Evolutionary conservation across 257 asterid species (phyloP), one percentile per base, ranked within the genome.

Genomic region (Salvia miltiorrhiza): DNA sequence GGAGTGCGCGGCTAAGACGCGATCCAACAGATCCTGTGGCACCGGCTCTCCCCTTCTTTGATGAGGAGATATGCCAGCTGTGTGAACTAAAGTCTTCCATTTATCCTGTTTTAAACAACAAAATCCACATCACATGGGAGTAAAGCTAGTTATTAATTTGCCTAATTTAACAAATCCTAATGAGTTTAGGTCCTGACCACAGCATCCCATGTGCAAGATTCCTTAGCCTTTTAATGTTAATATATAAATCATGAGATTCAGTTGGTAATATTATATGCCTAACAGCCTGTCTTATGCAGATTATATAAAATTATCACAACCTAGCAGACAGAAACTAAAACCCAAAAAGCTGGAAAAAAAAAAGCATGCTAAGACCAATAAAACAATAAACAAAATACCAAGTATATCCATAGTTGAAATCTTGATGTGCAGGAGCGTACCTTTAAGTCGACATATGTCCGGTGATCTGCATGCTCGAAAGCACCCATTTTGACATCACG

Each of bases 381-480:
- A 5, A 8, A 45, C 7, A 41, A 62, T 17, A 49, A 68, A 13
- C 23, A 3, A 28, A 28, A 17, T 21, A 24, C 47, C 4, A 39
- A 23, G 55, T 4, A 26, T 44, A 43, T 43, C 24, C 69, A 26
- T 4, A 10, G 16, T 4, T 44, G 41, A 33, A 43, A 53, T 23
- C 53, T n/a, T 53, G 26, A n/a, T n/a, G n/a, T n/a, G n/a, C n/a
- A 19, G 47, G 9, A n/a, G 49, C 56, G 56, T 62, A 90, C 99
- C 99, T 93, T 93, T 79, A 93, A 75, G 78, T 93, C 99, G 14
- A 93, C 97, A 53, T 90, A 93, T 14, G 97, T 93, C 76, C 99
- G 81, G 63, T 93, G 99, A 80, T 93, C 95, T 43, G 96, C 99
- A 73, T 78, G 61, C 77, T 88, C 96, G 67, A 93, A 93, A 70